Evolutionary conservation across 1,284 basidiomycete genomes (phyloP), one percentile per base, ranked within the genome.

Genomic region (Afroboletus lepidellus): DNA sequence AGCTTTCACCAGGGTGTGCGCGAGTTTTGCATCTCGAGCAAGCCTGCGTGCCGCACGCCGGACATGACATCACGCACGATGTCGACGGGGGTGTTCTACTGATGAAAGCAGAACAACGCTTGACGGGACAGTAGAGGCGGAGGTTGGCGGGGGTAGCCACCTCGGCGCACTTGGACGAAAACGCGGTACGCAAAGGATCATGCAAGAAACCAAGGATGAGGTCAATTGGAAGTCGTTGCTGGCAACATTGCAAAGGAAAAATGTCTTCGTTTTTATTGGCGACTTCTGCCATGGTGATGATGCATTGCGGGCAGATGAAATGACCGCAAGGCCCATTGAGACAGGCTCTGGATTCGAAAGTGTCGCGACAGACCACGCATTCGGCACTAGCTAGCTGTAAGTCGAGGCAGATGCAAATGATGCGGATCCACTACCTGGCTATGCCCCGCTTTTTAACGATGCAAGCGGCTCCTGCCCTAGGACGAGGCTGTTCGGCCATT

Each of bases 211-310:
- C 57, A 16, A 61, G 60, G 45, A 76, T 63, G 32, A 44, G 16
- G 11, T 57, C 51, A 24, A 67, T 32, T 5, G 72, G 63, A 32
- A 79, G 69, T 1, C 46, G 48, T 15, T 60, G 53, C 18, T 66
- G 60, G 56, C 77, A 78, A 55, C 77, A 79, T 29, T 69, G 67
- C 39, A 76, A 67, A 0, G 77, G 77, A 44, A 72, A 71, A 1
- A 77, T 60, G 0, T 66, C 61, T 54, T 76, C 72, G 49, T 75
- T 72, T 18, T 61, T 63, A 15, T 60, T 69, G 1, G 74, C 69
- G 1, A 66, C 60, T 47, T 73, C 55, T 23, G 74, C 71, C 55
- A 78, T 72, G 11, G 63, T 50, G 12, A 66, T 53, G 4, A 75
- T 51, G 55, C 77, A 79, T 9, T 57, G 57, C 21, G 33, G 48